Evolutionary conservation across 331 rosid genomes (phyloP), one percentile per base, ranked within the genome.

Genomic region (Malus hybrid): DNA sequence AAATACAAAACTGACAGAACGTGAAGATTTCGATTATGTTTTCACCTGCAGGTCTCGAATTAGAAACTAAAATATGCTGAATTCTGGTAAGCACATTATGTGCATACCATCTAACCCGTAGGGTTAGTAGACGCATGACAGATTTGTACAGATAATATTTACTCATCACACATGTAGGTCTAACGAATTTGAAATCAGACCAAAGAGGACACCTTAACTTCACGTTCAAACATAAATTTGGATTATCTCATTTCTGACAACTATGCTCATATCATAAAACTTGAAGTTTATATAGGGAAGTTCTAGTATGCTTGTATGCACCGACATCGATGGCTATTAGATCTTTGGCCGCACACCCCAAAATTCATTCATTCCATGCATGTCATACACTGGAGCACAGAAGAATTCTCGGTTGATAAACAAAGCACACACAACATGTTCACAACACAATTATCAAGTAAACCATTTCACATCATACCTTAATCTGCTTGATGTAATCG

Each of bases 401-500:
- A 1, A 52, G 8, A 53, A 53, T 18, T 52, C 8, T 6, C 57
- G 4, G 16, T 44, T 44, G 52, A 44, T 62, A 32, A 4, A 32
- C 22, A 16, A 57, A 72, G 66, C 20, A 57, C 18, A 34, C 19
- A 57, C 26, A 57, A 36, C 67, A 36, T 71, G 7, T 34, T 6
- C 19, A 53, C 4, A 46, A n/a, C 8, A 48, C 19, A 60, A 64
- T 20, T 32, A 73, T 22, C 48, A 50, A 50, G 53, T 9, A 67
- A 20, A 56, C 57, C 44, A 75, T 63, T 32, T 70, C 68, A 55
- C 11, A 69, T 42, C 84, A 75, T 46, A 92, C 96, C 90, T 73
- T 76, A 69, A 92, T 84, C 84, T 90, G 92, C n/a, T 66, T 72
- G 10, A 85, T 67, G 68, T 90, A 92, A 63, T 74, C 87, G 28